phyloP scores from a whole-genome alignment of 2,329 filamentous ascomycete species.

The Fusarium albidum region DNA sequence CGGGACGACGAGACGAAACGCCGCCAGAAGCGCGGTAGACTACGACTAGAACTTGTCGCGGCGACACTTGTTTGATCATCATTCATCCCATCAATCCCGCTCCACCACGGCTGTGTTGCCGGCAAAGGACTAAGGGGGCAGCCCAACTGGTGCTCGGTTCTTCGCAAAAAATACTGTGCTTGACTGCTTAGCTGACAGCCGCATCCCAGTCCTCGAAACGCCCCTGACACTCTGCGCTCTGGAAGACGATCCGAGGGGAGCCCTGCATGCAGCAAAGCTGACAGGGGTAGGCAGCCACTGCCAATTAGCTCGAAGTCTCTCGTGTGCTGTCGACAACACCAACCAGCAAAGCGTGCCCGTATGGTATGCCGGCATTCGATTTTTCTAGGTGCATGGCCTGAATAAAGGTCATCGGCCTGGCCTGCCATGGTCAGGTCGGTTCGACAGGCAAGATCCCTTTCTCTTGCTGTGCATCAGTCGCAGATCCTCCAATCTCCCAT shows the following conservation, averaged over 20 bases:
- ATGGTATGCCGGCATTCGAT: slow-evolving; percentile 14
- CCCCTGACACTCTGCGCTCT: slow-evolving; percentile 27
- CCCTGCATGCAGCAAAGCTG: slow-evolving; percentile 21
- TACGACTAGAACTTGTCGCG: slow-evolving; percentile 26
- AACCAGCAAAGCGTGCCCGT: slow-evolving; percentile 24
- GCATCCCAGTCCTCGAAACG: slow-evolving; percentile 22
- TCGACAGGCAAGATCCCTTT: slow-evolving; percentile 25
- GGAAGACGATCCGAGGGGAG: slow-evolving; percentile 31
- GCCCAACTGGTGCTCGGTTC: slow-evolving; percentile 1
- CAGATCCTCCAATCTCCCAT: slow-evolving; percentile 38
- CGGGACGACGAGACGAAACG: slow-evolving; percentile 33
- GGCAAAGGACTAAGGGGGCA: slow-evolving; percentile 4
- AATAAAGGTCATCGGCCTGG: slow-evolving; percentile 8
- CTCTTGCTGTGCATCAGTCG: slow-evolving; percentile 25
- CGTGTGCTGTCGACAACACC: slow-evolving; percentile 18
- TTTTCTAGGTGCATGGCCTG: slow-evolving; percentile 18
- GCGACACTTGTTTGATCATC: slow-evolving; percentile 21
- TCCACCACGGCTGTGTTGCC: slow-evolving; percentile 22
- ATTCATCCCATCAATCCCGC: slow-evolving; percentile 8
- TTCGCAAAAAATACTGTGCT: slow-evolving; percentile 1
- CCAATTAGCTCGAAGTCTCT: slow-evolving; percentile 7
- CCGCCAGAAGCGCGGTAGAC: slow-evolving; percentile 34
- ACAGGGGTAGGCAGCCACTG: slow-evolving; percentile 24
- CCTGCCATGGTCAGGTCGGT: not conserved
- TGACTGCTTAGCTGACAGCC: slow-evolving; percentile 7